phyloP scores from a whole-genome alignment of 495 filamentous ascomycete species.

The Penicillium fimorum region DNA sequence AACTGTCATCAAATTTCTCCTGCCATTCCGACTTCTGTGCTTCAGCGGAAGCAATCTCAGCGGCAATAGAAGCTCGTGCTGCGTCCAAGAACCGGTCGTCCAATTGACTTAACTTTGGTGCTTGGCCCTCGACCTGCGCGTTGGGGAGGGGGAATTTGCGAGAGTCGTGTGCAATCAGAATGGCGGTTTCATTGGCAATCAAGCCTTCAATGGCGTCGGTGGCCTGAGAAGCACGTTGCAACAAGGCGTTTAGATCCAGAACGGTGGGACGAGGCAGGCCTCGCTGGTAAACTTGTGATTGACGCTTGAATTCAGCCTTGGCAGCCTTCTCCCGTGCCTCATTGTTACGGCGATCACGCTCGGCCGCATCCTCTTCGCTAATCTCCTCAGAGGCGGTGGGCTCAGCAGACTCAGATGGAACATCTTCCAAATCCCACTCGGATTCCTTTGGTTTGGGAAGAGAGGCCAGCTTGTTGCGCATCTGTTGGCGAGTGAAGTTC shows the following conservation, averaged over 20 bases:
- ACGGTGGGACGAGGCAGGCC: slow-evolving; percentile 73
- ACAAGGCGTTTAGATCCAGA: slow-evolving; percentile 67
- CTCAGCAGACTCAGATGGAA: slow-evolving; percentile 81
- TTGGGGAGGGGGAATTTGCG: slow-evolving; percentile 67
- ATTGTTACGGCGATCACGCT: slow-evolving; percentile 69
- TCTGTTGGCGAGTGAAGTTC: slow-evolving; percentile 63
- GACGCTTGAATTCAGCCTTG: slow-evolving; percentile 72
- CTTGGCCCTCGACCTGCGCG: slow-evolving; percentile 59
- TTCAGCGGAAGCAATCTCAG: slow-evolving; percentile 58
- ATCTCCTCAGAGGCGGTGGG: slow-evolving; percentile 48
- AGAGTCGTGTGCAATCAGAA: slow-evolving; percentile 80
- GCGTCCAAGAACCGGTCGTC: slow-evolving; percentile 69
- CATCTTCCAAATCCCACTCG: slow-evolving; percentile 82
- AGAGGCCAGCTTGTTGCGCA: slow-evolving; percentile 68
- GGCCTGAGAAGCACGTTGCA: slow-evolving; percentile 56
- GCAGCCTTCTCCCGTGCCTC: slow-evolving; percentile 69
- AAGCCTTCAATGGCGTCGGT: slow-evolving; percentile 55
- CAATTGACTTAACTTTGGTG: slow-evolving; percentile 59
- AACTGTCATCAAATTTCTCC: slow-evolving; percentile 60
- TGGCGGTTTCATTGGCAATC: slow-evolving; percentile 72
- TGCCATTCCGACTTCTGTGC: slow-evolving; percentile 53
- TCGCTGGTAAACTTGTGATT: slow-evolving; percentile 86
- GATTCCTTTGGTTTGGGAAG: slow-evolving; percentile 89
- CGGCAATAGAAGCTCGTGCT: slow-evolving; percentile 72
- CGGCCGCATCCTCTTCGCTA: slow-evolving; percentile 80